phyloP scores from a whole-genome alignment of 164 flowering plant genomes.

The Santalum album region DNA sequence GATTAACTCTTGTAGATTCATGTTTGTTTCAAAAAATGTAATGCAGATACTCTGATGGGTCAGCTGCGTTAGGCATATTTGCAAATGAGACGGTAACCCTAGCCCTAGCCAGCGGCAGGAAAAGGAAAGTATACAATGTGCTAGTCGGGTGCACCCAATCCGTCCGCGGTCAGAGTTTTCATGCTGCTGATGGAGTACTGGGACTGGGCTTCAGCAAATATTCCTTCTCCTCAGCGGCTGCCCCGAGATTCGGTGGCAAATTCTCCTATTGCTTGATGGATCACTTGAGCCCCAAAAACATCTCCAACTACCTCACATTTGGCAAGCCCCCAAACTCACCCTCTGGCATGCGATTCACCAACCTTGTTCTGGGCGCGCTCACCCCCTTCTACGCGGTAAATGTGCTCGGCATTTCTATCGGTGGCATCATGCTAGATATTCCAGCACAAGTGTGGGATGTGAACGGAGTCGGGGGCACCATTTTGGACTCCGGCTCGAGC shows the following conservation, averaged over 20 bases:
- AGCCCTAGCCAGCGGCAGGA: conserved; percentile 26
- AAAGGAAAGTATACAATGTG: conserved; percentile 21
- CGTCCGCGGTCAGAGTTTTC: conserved; percentile 22
- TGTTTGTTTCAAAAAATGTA: no score
- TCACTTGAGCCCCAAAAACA: conserved; percentile 47
- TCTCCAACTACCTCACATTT: conserved; percentile 41
- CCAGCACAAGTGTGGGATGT: conserved; percentile 38
- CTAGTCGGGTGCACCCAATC: conserved; percentile 51
- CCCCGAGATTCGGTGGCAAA: conserved; percentile 29
- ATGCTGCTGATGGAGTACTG: conserved; percentile 51
- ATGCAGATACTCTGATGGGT: conserved; percentile 47
- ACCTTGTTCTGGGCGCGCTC: conserved; percentile 23
- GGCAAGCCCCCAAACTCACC: conserved; percentile 11
- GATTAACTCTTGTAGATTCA: no score
- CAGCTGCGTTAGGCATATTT: conserved; percentile 43
- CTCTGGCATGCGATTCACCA: conserved; percentile 22
- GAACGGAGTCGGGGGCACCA: conserved; percentile 35
- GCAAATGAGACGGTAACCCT: conserved; percentile 52
- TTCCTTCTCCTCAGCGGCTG: conserved; percentile 36
- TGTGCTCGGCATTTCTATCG: conserved; percentile 47
- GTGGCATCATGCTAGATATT: conserved; percentile 25
- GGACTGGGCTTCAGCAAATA: conserved; percentile 43
- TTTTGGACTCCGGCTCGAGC: conserved; percentile 64
- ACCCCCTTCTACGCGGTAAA: conserved; percentile 37
- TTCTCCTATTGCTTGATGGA: conserved; percentile 77